Base-by-base conservation (phyloP, 2,329 filamentous ascomycete species). In the Aspergillus sp. region DNA sequence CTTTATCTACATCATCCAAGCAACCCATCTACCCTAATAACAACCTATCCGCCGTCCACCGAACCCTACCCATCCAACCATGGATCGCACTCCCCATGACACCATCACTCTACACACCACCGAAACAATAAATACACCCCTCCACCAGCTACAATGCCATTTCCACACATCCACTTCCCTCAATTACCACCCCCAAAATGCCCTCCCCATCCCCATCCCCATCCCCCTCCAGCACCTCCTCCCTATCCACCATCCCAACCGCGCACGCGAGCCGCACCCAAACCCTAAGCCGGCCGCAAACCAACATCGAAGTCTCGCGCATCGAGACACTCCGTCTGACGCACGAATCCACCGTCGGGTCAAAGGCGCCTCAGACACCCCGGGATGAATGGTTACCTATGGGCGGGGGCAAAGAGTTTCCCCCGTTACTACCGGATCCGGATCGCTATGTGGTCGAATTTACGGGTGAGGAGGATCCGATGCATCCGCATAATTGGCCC, bases 361-460 rank as follows among this genome's bases (percentile, higher is more conserved):
- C 70, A 1, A 65, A 57, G 2, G n/a, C 19, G 2, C 62, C 61
- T 0, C 54, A 60, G 8, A 57, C 54, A 4, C 69, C 67, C 1
- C 63, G 61, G 4, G 65, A 69, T n/a, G n/a, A 68, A 59, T 72
- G 70, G 69, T 43, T 72, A 4, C 65, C 67, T 1, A 65, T 72
- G 47, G 70, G 70, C 12, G 69, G 64, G 7, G 52, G 52, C 1
- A 55, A 55, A 21, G 52, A 55, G 38, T 71, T 69, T 49, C 70
- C 70, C 0, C 81, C 82, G 7, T 69, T 72, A 0, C 67, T 85
- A 7, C 82, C 82, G 4, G 80, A 81, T 12, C 72, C 77, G 30
- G 81, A 85, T 62, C 78, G 83, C 58, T 85, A 85, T 62, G 79
- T 84, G 1, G 82, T 84, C 10, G 82, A 84, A 48, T 85, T 84